Evolutionary conservation across 2,329 filamentous ascomycete species (phyloP).

Genomic region (Ascosphaera apis): DNA sequence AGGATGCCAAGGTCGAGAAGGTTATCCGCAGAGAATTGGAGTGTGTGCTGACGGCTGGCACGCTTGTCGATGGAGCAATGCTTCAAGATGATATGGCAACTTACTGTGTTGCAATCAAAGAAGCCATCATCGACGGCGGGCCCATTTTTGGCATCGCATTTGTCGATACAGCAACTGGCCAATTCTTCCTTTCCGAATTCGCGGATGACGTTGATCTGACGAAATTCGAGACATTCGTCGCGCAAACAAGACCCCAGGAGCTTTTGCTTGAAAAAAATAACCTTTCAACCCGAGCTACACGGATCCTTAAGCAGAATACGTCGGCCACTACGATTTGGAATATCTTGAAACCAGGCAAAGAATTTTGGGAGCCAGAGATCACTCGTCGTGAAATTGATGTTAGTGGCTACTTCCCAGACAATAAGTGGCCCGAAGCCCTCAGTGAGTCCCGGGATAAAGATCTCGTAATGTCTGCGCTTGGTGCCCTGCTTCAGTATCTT

Average conservation of each 20-base stretch:
- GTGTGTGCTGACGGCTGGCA: slow-evolving; percentile 76
- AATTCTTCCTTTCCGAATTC: slow-evolving; percentile 85
- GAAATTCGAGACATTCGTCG: slow-evolving; percentile 90
- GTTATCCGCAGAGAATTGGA: slow-evolving; percentile 79
- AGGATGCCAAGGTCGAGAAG: slow-evolving; percentile 58
- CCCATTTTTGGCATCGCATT: slow-evolving; percentile 83
- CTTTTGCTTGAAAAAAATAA: slow-evolving; percentile 70
- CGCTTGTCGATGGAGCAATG: slow-evolving; percentile 88
- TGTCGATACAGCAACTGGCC: slow-evolving; percentile 84
- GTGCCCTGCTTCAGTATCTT: slow-evolving; percentile 71
- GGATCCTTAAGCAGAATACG: slow-evolving; percentile 92
- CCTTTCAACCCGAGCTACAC: slow-evolving; percentile 67
- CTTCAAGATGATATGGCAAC: slow-evolving; percentile 94
- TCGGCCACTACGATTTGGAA: slow-evolving; percentile 90
- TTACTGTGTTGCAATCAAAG: slow-evolving; percentile 88
- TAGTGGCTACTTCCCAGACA: slow-evolving; percentile 53
- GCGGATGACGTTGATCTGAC: slow-evolving; percentile 81
- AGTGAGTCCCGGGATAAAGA: slow-evolving; percentile 54
- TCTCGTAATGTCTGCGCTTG: slow-evolving; percentile 70
- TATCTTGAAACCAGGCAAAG: slow-evolving; percentile 58
- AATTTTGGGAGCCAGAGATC: slow-evolving; percentile 77
- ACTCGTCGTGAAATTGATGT: slow-evolving; percentile 60
- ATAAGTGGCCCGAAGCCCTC: slow-evolving; percentile 57
- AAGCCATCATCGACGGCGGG: slow-evolving; percentile 42
- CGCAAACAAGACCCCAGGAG: slow-evolving; percentile 74